Percentiles rank a stretch among this genome's conserved stretches.
Evolutionary conservation across 371 early-diverging fungal species (phyloP).

Genomic region (Mortierella sp.): DNA sequence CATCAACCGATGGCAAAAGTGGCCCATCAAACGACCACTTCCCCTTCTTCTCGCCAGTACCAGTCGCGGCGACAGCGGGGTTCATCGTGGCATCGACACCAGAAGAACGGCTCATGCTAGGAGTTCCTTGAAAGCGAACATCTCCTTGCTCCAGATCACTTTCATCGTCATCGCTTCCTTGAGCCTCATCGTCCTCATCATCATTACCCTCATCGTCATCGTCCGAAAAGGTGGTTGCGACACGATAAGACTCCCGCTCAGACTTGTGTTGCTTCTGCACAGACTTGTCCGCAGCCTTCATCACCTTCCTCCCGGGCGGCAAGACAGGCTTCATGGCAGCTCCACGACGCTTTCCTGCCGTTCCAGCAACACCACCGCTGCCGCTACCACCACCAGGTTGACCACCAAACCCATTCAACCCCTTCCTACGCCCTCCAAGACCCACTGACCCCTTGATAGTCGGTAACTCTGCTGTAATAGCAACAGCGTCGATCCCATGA

Average conservation of each 20-base stretch:
- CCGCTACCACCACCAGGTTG: neutral
- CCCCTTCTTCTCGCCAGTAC: constrained; percentile 1
- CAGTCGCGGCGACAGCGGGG: neutral
- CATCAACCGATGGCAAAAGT: neutral
- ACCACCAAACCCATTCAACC: constrained; percentile 8
- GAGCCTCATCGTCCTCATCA: neutral
- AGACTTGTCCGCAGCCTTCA: constrained; percentile 13
- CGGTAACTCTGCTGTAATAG: constrained; percentile 33
- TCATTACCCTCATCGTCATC: constrained; percentile 36
- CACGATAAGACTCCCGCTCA: constrained; percentile 19
- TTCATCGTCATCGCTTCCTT: constrained; percentile 12
- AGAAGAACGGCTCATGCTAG: neutral
- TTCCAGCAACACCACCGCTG: neutral
- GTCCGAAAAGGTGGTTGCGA: constrained; percentile 9
- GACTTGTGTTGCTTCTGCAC: constrained; percentile 8
- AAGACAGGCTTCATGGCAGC: constrained; percentile 3
- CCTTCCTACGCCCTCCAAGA: constrained; percentile 32
- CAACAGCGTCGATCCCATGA: constrained; percentile 30
- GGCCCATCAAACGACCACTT: constrained; percentile 6
- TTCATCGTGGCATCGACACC: neutral
- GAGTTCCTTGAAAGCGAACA: neutral
- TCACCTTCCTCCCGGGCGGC: constrained; percentile 24
- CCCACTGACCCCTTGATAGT: constrained; percentile 42
- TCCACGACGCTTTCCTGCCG: constrained; percentile 37
- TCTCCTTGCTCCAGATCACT: constrained; percentile 20